Evolutionary conservation across 2,329 filamentous ascomycete species (phyloP), one percentile per base, ranked within the genome.

Genomic region (Fonsecaea pedrosoi): DNA sequence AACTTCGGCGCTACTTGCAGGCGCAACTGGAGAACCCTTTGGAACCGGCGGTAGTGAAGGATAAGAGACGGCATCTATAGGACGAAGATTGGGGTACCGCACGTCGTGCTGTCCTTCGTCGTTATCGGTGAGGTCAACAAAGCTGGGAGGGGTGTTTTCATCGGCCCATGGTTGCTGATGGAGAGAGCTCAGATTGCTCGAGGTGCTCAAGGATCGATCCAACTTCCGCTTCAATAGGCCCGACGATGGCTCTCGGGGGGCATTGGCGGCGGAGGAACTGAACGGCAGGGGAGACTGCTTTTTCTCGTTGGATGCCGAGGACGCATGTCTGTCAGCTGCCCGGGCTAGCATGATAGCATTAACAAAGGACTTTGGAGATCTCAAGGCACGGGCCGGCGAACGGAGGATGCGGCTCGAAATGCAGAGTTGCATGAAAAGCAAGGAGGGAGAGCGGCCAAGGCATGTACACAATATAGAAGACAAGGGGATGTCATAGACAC

Each of bases 61-160:
- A 61, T 81, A 81, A 54, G 75, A 75, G 21, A 79, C 74, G 10
- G 70, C 63, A 13, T 68, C 61, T 15, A 57, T 18, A 50, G 61
- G 61, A 35, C 68, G 65, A 12, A 71, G 55, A 2, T 67, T 62
- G 4, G 66, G 60, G 10, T 74, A 68, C 40, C 64, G 57, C 72
- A 77, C 34, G 50, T 74, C 38, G 71, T 75, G 59, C 67, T 70
- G 82, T 3, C 87, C 82, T 81, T 1, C 82, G 78, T 0, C 89
- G 87, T 66, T 87, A 84, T 66, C 91, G 84, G 60, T 88, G 21
- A 91, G 78, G 68, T 92, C 91, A 30, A 96, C 82, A 63, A 92
- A 86, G 72, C 97, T 93, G 73, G 92, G 92, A 71, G 96, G 95
- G 75, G 97, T 94, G 72, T 94, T 89, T 69, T 93, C 91, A 67